Evolutionary conservation across 257 asterid genomes (phyloP).

Genomic region (Ilex asprella): DNA sequence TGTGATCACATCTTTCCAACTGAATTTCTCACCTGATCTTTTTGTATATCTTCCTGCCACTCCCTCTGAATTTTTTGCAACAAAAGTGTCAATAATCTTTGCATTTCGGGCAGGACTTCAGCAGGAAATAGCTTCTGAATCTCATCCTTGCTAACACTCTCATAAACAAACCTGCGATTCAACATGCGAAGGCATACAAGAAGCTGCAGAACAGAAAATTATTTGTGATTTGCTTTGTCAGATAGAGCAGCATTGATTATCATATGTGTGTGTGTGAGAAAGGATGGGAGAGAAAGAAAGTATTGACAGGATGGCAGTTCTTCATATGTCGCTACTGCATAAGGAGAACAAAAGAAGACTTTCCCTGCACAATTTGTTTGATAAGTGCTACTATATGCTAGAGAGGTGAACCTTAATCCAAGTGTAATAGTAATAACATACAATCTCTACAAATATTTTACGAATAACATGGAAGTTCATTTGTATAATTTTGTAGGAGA

Average conservation of each 20-base stretch:
- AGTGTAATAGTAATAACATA: too few relatives aligned
- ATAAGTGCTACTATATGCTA: too few relatives aligned
- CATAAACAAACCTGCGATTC: slow-evolving; percentile 57
- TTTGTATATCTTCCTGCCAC: slow-evolving; percentile 64
- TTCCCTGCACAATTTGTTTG: too few relatives aligned
- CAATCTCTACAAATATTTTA: too few relatives aligned
- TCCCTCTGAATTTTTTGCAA: slow-evolving; percentile 66
- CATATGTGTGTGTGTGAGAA: too few relatives aligned
- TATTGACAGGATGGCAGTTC: too few relatives aligned
- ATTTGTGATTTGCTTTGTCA: background rate
- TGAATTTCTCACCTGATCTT: slow-evolving; percentile 43
- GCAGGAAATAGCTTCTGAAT: slow-evolving; percentile 60
- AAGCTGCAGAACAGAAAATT: slow-evolving; percentile 38
- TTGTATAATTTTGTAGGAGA: too few relatives aligned
- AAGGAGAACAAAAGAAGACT: too few relatives aligned
- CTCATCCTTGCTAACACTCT: slow-evolving; percentile 42
- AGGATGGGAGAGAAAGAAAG: too few relatives aligned
- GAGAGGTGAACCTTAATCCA: too few relatives aligned
- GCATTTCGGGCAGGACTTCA: slow-evolving; percentile 65
- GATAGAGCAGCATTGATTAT: background rate
- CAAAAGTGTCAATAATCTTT: slow-evolving; percentile 57
- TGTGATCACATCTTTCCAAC: background rate
- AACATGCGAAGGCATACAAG: slow-evolving; percentile 64
- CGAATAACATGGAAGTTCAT: too few relatives aligned
- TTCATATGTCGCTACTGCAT: too few relatives aligned